Evolutionary conservation across 2,329 filamentous ascomycete genomes (phyloP).

Genomic region (Trichoderma polysporum): DNA sequence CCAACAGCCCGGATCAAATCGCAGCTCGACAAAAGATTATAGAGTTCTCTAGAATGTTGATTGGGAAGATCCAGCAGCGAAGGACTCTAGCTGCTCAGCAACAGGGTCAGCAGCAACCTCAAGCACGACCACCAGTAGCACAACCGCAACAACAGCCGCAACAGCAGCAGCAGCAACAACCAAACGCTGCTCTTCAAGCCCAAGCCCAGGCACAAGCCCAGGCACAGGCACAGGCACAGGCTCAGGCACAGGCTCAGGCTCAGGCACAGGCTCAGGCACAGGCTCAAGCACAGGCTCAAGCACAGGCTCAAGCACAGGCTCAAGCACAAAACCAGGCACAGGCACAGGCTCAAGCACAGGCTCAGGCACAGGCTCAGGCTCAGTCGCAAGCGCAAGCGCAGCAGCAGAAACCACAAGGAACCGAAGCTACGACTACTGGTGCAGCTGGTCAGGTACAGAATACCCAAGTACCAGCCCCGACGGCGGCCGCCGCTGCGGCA

Average conservation of each 20-base stretch:
- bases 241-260: conserved; percentile 23
- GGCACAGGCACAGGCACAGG: conserved; percentile 24
- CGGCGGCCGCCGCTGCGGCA: conserved; percentile 25
- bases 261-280: conserved; percentile 26
- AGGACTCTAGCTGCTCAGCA: conserved; percentile 38
- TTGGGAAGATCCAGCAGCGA: conserved; percentile 49
- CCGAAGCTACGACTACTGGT: conserved; percentile 15
- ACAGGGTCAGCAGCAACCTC: conserved; percentile 30
- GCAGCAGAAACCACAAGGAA: conserved; percentile 21
- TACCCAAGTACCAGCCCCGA: conserved; percentile 22
- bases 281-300: background rate
- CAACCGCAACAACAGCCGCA: conserved; percentile 33
- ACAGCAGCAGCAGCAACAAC: conserved; percentile 23
- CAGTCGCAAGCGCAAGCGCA: conserved; percentile 24
- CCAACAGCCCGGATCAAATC: conserved; percentile 49
- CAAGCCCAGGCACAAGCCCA: conserved; percentile 30
- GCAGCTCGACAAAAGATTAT: conserved; percentile 57
- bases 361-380: conserved; percentile 23
- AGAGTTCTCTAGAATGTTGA: conserved; percentile 60
- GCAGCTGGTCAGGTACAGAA: conserved; percentile 26
- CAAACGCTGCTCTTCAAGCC: conserved; percentile 1
- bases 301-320: conserved; percentile 19
- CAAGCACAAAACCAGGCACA: conserved; percentile 24
- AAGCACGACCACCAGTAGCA: conserved; percentile 6
- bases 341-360: conserved; percentile 25